A percentile compares a stretch with the other conserved stretches of the same genome.
Evolutionary conservation across 78 protist genomes (phyloP).

Genomic region (Capsaspora owczarzaki): DNA sequence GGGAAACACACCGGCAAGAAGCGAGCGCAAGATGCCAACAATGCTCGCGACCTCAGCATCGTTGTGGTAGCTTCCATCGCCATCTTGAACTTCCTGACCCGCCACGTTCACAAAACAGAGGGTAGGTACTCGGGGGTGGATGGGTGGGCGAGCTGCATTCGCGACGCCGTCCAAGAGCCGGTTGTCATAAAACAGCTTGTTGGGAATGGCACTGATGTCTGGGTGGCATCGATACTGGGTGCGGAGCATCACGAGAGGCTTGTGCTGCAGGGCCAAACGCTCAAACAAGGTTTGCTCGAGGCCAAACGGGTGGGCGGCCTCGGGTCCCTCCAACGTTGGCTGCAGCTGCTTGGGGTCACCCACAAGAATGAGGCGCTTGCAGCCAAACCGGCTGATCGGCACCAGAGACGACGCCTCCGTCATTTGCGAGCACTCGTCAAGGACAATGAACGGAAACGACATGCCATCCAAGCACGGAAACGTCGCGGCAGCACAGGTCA

Average conservation of each 20-base stretch:
- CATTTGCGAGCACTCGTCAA: slow-evolving; percentile 71
- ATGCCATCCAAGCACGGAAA: slow-evolving; percentile 43
- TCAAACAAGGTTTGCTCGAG: slow-evolving; percentile 64
- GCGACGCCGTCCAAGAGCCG: slow-evolving; percentile 42
- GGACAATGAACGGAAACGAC: slow-evolving; percentile 48
- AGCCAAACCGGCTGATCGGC: slow-evolving; percentile 40
- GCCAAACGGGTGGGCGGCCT: slow-evolving; percentile 15
- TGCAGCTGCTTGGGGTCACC: slow-evolving; percentile 79
- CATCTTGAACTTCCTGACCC: not conserved
- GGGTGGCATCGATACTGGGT: slow-evolving; percentile 81
- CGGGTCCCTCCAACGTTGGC: slow-evolving; percentile 35
- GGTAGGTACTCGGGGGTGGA: slow-evolving; percentile 29
- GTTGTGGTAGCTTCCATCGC: slow-evolving; percentile 32
- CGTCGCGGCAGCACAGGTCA: slow-evolving; percentile 60
- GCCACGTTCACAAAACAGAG: slow-evolving; percentile 10
- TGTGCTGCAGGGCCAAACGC: slow-evolving; percentile 18
- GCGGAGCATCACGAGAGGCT: slow-evolving; percentile 33
- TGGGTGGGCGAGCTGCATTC: slow-evolving; percentile 16
- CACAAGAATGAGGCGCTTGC: not conserved
- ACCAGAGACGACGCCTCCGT: slow-evolving; percentile 58
- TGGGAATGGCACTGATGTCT: slow-evolving; percentile 35
- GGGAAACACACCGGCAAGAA: slow-evolving; percentile 7
- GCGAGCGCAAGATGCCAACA: slow-evolving; percentile 4
- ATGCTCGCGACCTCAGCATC: slow-evolving; percentile 29
- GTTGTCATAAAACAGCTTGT: slow-evolving; percentile 48